phyloP scores from a whole-genome alignment of 257 asterid species.

The Buddleja alternifolia region DNA sequence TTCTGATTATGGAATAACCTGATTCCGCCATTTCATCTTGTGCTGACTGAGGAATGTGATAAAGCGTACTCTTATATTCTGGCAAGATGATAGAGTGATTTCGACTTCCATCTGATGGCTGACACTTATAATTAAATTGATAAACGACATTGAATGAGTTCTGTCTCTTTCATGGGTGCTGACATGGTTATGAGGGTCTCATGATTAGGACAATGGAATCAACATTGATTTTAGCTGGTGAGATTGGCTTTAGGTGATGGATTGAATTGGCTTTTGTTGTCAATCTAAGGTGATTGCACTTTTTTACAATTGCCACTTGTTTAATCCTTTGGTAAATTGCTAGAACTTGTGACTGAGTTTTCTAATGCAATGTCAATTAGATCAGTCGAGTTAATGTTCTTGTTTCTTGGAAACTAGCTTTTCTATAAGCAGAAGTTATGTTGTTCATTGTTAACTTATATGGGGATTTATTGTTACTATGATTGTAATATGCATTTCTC shows the following conservation, averaged over 20 bases:
- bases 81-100: background rate
- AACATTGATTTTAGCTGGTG: slow-evolving; percentile 1
- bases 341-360: background rate
- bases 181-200: background rate
- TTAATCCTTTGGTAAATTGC: background rate
- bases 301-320: background rate
- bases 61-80: background rate
- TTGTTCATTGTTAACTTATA: background rate
- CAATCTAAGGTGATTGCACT: background rate
- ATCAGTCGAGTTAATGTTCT: background rate
- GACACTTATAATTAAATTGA: background rate
- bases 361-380: background rate
- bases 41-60: background rate
- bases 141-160: background rate
- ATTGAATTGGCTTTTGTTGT: background rate
- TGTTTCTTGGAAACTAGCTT: background rate
- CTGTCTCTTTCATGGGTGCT: background rate
- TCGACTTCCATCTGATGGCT: background rate
- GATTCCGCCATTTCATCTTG: background rate
- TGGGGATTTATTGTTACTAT: background rate
- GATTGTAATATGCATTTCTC: background rate
- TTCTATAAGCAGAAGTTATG: background rate
- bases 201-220: background rate
- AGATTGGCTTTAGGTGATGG: background rate
- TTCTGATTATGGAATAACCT: background rate